Conservation (phyloP, 2,329 filamentous ascomycete species). For the Geosmithia putterillii region DNA sequence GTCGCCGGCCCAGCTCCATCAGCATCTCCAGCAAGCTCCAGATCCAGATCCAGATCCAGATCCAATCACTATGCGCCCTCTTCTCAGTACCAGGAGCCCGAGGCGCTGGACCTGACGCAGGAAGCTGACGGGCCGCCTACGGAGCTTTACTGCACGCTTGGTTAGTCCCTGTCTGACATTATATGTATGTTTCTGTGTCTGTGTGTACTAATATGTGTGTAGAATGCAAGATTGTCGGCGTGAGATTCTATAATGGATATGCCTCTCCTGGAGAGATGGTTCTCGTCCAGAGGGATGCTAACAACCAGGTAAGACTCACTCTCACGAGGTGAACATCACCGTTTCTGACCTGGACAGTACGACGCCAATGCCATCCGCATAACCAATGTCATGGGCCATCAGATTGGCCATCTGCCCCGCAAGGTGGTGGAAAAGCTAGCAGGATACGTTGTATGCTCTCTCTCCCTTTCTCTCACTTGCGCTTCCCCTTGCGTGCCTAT, state of each 20-base stretch:
- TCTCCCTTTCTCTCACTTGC: neutral
- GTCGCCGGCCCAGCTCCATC: too few relatives aligned
- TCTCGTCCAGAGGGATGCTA: slow-evolving; percentile 50
- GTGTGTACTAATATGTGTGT: neutral
- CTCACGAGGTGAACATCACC: neutral
- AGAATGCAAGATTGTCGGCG: slow-evolving; percentile 39
- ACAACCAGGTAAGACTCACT: slow-evolving; percentile 35
- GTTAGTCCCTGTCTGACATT: slow-evolving; percentile 12
- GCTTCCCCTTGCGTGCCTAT: neutral
- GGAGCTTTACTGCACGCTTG: slow-evolving; percentile 35
- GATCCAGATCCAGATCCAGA: too few relatives aligned
- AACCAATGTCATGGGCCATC: slow-evolving; percentile 59
- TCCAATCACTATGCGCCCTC: too few relatives aligned
- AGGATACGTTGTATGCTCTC: slow-evolving; percentile 48
- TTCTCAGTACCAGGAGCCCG: slow-evolving; percentile 41
- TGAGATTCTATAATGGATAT: slow-evolving; percentile 48
- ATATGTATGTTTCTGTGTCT: neutral
- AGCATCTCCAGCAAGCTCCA: too few relatives aligned
- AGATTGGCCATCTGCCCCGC: slow-evolving; percentile 70
- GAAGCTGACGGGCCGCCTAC: slow-evolving; percentile 23
- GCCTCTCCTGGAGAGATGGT: slow-evolving; percentile 53
- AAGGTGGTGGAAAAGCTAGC: slow-evolving; percentile 59
- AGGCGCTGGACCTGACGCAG: slow-evolving; percentile 51
- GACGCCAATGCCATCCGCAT: slow-evolving; percentile 69
- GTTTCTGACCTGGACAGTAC: slow-evolving; percentile 31